phyloP scores from a whole-genome alignment of 139 green algal species.

The Chlorella sp. region DNA sequence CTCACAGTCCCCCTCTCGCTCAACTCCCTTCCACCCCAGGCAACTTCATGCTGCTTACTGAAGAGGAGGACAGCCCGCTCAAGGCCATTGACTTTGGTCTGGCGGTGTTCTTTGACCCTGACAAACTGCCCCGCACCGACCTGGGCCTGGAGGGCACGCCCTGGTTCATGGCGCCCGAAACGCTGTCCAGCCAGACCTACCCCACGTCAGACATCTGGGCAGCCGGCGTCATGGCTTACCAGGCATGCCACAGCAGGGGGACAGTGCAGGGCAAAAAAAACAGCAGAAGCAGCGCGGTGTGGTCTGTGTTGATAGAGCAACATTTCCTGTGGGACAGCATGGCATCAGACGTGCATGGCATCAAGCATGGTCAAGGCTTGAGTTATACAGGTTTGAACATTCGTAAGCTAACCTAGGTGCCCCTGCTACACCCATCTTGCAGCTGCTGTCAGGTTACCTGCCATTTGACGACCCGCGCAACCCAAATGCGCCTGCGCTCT shows the following conservation, averaged over 20 bases:
- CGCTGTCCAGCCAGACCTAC: constrained; percentile 73
- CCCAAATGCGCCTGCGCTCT: constrained; percentile 72
- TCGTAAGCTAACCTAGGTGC: no score
- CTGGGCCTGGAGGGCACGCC: constrained; percentile 93
- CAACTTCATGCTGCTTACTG: constrained; percentile 93
- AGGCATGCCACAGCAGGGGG: constrained; percentile 37
- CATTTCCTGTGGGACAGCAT: no score
- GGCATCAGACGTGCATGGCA: no score
- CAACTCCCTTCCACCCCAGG: constrained; percentile 45
- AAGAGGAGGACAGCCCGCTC: constrained; percentile 71
- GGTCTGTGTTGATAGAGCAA: no score
- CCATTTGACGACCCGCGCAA: constrained; percentile 90
- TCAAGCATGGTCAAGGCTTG: no score
- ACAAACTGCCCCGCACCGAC: constrained; percentile 76
- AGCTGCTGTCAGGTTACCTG: constrained; percentile 81
- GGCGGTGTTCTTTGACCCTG: constrained; percentile 82
- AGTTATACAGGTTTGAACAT: no score
- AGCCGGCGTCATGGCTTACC: constrained; percentile 90
- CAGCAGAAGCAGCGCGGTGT: no score
- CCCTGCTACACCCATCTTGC: no score
- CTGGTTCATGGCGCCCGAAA: constrained; percentile 88
- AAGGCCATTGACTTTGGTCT: constrained; percentile 97
- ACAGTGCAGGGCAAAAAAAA: no score
- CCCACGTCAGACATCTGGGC: constrained; percentile 88
- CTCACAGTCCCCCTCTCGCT: constrained; percentile 22